Conservation (phyloP, 352 stramenopile genomes). For the Phytophthora podocarpi region DNA sequence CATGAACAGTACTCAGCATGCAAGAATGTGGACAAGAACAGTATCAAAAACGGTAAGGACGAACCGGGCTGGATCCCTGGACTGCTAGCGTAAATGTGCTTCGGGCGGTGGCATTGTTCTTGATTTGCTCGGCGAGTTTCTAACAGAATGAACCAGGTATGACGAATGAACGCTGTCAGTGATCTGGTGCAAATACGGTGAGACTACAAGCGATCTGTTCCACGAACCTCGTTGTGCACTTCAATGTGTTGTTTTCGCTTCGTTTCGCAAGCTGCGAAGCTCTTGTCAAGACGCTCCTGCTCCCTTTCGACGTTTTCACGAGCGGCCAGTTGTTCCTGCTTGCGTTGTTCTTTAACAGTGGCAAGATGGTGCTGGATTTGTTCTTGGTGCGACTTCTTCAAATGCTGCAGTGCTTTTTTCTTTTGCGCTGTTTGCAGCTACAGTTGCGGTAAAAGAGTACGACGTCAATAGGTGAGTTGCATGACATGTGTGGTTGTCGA, state of each 20-base stretch:
- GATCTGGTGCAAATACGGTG: too few species aligned
- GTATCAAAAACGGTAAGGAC: neutral
- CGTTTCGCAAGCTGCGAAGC: slow-evolving; percentile 10
- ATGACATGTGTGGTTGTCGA: neutral
- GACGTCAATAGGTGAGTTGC: neutral
- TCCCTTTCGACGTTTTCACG: slow-evolving; percentile 14
- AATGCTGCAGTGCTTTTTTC: slow-evolving; percentile 26
- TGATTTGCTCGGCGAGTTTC: slow-evolving; percentile 40
- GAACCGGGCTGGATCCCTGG: slow-evolving; percentile 36
- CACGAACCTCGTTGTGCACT: slow-evolving; percentile 20
- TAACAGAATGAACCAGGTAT: slow-evolving; percentile 2
- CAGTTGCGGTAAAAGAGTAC: neutral
- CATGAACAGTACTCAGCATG: neutral
- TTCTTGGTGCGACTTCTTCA: slow-evolving; percentile 39
- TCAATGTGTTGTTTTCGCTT: slow-evolving; percentile 26
- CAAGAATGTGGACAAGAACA: neutral
- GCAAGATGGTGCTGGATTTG: slow-evolving; percentile 33
- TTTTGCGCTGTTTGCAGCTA: slow-evolving; percentile 19
- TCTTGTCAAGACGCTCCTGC: slow-evolving; percentile 19
- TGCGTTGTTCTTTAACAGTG: slow-evolving; percentile 14
- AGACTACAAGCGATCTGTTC: neutral
- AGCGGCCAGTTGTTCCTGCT: slow-evolving; percentile 31
- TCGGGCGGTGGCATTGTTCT: slow-evolving; percentile 27
- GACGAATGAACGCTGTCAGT: too few species aligned
- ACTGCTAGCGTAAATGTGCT: slow-evolving; percentile 24